Conservation (phyloP, 768 basidiomycete species). For the Nevesoporus exiguus region DNA sequence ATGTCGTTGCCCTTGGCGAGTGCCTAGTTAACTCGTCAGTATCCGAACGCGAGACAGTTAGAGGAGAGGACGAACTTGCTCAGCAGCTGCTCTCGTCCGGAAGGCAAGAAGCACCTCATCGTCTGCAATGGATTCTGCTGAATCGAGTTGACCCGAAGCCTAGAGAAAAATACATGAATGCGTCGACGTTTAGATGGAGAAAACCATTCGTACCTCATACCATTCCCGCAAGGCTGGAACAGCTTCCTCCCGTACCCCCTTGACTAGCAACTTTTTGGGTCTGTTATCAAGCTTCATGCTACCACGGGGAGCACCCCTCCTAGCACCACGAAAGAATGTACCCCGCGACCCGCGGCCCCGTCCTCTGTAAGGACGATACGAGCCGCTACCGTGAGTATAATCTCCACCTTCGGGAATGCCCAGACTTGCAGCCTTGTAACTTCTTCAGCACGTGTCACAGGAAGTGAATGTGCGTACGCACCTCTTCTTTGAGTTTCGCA, state of each 20-base stretch:
- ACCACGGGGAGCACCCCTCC: slow-evolving; percentile 63
- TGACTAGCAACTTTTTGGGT: slow-evolving; percentile 74
- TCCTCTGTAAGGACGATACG: slow-evolving; percentile 66
- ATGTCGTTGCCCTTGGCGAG: slow-evolving; percentile 69
- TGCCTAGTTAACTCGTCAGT: slow-evolving; percentile 43
- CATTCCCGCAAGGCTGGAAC: slow-evolving; percentile 69
- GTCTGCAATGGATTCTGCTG: slow-evolving; percentile 49
- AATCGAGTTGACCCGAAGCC: slow-evolving; percentile 71
- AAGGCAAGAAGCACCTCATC: slow-evolving; percentile 67
- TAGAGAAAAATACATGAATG: slow-evolving; percentile 26
- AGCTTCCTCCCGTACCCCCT: slow-evolving; percentile 56
- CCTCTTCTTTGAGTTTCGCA: slow-evolving; percentile 77
- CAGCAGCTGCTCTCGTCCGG: slow-evolving; percentile 67
- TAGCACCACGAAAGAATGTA: slow-evolving; percentile 55
- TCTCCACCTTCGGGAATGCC: slow-evolving; percentile 56
- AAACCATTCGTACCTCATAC: slow-evolving; percentile 60
- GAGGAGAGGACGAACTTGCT: slow-evolving; percentile 53
- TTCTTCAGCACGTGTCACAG: slow-evolving; percentile 6
- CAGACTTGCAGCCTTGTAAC: slow-evolving; percentile 63
- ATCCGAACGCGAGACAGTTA: not conserved
- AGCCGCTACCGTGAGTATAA: slow-evolving; percentile 32
- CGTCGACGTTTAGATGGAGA: not conserved
- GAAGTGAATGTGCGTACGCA: slow-evolving; percentile 31
- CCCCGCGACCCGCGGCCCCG: slow-evolving; percentile 58
- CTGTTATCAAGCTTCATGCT: slow-evolving; percentile 92